Evolutionary conservation across 2,329 filamentous ascomycete species (phyloP).

Genomic region (Proliferodiscus dingleyae): DNA sequence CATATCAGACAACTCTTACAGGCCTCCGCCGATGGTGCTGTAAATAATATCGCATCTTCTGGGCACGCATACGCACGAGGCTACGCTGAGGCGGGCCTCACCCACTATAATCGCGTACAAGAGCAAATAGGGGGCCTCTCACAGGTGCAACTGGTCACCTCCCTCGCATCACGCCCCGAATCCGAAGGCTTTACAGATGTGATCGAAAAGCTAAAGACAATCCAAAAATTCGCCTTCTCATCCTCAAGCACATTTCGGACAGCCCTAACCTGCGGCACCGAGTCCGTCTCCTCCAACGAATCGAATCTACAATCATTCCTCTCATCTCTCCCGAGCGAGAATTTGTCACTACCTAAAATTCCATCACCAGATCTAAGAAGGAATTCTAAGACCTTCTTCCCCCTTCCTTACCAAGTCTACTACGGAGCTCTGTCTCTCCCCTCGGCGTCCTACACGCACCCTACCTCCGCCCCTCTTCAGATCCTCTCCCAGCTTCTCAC

Average conservation of each 20-base stretch:
- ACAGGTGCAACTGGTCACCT: conserved; percentile 79
- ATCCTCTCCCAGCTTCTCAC: conserved; percentile 89
- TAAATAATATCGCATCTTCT: conserved; percentile 86
- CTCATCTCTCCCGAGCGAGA: conserved; percentile 46
- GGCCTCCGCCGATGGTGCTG: conserved; percentile 78
- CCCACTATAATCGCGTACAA: conserved; percentile 62
- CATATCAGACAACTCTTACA: conserved; percentile 85
- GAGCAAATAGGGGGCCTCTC: conserved; percentile 89
- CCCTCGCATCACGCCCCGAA: conserved; percentile 67
- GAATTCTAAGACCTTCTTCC: conserved; percentile 77
- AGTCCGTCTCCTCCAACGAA: conserved; percentile 67
- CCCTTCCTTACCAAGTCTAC: conserved; percentile 94
- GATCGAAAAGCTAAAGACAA: conserved; percentile 76
- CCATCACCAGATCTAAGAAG: conserved; percentile 34
- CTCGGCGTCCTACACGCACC: conserved; percentile 76
- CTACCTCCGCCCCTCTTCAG: conserved; percentile 73
- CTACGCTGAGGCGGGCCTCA: conserved; percentile 76
- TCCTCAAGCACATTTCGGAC: conserved; percentile 65
- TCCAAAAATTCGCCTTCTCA: conserved; percentile 73
- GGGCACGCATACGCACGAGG: conserved; percentile 84
- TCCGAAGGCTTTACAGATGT: conserved; percentile 68
- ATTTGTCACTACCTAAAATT: conserved; percentile 36
- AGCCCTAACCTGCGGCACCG: conserved; percentile 79
- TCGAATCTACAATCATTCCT: conserved; percentile 68
- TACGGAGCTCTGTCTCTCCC: conserved; percentile 81